Evolutionary conservation across 768 basidiomycete genomes (phyloP).

Genomic region (Leccinum pellstonianum): DNA sequence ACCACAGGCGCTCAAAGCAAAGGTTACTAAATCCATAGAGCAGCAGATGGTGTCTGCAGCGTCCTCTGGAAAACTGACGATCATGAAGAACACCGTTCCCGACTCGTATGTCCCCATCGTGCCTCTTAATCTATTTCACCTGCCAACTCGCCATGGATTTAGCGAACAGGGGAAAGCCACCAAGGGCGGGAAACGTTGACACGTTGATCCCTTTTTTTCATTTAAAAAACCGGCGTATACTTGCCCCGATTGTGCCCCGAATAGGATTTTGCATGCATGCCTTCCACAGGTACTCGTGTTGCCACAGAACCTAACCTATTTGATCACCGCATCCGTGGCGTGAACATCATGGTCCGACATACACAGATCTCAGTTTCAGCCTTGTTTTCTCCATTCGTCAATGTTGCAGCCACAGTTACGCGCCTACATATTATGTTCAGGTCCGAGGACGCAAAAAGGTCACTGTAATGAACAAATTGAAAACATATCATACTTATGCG

Average conservation of each 20-base stretch:
- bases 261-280: constrained; percentile 1
- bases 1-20: constrained; percentile 74
- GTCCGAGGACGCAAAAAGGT: constrained; percentile 8
- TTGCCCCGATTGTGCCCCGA: background rate
- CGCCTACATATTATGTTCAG: background rate
- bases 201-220: background rate
- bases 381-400: background rate
- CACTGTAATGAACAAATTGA: constrained; percentile 5
- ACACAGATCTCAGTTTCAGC: background rate
- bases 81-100: constrained; percentile 71
- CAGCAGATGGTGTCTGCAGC: constrained; percentile 88
- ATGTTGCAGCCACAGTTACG: background rate
- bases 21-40: constrained; percentile 91
- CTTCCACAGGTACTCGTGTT: constrained; percentile 1
- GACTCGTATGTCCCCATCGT: constrained; percentile 24
- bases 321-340: background rate
- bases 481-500: constrained; percentile 24
- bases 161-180: constrained; percentile 23
- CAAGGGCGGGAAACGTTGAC: constrained; percentile 20
- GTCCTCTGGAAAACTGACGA: constrained; percentile 84
- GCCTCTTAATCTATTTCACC: background rate
- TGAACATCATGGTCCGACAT: background rate
- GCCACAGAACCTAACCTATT: constrained; percentile 4
- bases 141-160: background rate
- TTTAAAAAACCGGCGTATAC: constrained; percentile 10